Evolutionary conservation across 2,329 filamentous ascomycete genomes (phyloP).

Genomic region (Diaporthe caulivora): DNA sequence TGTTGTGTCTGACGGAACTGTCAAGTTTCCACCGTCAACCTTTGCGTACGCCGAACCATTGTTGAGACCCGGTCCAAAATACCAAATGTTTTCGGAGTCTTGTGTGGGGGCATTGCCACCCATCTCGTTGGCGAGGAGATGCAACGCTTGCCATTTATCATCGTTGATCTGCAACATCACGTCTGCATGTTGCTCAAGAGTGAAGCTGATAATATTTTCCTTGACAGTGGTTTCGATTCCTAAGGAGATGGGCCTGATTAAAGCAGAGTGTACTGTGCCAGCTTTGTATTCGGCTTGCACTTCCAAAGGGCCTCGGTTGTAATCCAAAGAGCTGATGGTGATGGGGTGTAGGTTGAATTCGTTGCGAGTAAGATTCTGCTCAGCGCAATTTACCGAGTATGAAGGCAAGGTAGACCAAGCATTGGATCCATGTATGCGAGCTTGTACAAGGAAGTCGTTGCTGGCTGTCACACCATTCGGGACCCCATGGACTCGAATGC

Average conservation of each 20-base stretch:
- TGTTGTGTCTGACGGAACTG: neutral
- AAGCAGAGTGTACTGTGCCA: neutral
- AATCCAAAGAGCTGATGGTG: slow-evolving; percentile 16
- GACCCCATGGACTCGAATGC: neutral
- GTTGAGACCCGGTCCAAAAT: slow-evolving; percentile 14
- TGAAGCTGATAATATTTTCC: neutral
- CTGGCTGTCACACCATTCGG: slow-evolving; percentile 4
- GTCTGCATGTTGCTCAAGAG: neutral
- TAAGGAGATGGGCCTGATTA: neutral
- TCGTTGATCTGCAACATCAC: slow-evolving; percentile 20
- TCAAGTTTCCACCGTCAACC: slow-evolving; percentile 2
- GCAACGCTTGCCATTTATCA: slow-evolving; percentile 15
- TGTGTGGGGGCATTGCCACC: neutral
- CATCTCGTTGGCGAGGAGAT: slow-evolving; percentile 5
- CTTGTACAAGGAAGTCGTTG: slow-evolving; percentile 9
- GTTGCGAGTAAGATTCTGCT: slow-evolving; percentile 11
- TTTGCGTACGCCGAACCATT: slow-evolving; percentile 11
- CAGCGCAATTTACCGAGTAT: neutral
- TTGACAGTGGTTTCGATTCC: neutral
- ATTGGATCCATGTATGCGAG: neutral
- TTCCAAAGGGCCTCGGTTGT: neutral
- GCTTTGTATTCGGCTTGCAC: neutral
- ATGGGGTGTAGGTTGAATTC: neutral
- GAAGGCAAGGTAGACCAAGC: slow-evolving; percentile 5
- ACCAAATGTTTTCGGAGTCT: slow-evolving; percentile 6